Evolutionary conservation across 2,329 filamentous ascomycete genomes (phyloP).

Genomic region (Metarhizium rileyi): DNA sequence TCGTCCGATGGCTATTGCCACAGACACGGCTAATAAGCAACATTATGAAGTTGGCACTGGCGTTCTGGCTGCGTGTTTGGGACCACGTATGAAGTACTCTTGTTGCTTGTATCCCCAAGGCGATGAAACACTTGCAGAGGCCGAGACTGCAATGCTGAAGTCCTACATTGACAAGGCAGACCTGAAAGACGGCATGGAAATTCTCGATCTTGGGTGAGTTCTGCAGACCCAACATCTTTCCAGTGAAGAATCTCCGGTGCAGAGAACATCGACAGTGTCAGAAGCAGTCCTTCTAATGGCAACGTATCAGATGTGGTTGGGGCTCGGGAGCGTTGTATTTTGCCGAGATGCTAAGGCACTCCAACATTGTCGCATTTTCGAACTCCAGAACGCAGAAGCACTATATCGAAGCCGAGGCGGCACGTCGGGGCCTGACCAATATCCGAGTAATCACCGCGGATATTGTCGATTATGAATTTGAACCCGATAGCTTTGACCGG

Average conservation of each 20-base stretch:
- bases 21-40: conserved; percentile 54
- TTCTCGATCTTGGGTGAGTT: conserved; percentile 51
- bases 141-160: conserved; percentile 57
- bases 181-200: conserved; percentile 48
- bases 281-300: background rate
- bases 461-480: conserved; percentile 56
- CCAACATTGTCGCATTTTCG: conserved; percentile 56
- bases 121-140: conserved; percentile 52
- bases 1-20: conserved; percentile 59
- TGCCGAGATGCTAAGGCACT: conserved; percentile 53
- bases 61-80: conserved; percentile 50
- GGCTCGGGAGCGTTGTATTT: conserved; percentile 56
- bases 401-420: conserved; percentile 52
- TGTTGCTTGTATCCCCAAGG: conserved; percentile 55
- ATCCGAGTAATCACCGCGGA: conserved; percentile 57
- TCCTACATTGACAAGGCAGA: conserved; percentile 52
- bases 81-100: conserved; percentile 66
- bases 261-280: background rate
- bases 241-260: background rate
- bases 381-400: conserved; percentile 60
- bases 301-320: conserved; percentile 52
- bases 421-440: conserved; percentile 46
- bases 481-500: conserved; percentile 47
- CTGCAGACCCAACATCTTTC: background rate
- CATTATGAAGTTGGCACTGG: conserved; percentile 65